Percentiles rank a stretch among this genome's conserved stretches.
These are phyloP conservation scores for Fusarium succisae DNA, from an alignment of 2,329 filamentous ascomycete species.

Conservation along the genomic window DNA sequence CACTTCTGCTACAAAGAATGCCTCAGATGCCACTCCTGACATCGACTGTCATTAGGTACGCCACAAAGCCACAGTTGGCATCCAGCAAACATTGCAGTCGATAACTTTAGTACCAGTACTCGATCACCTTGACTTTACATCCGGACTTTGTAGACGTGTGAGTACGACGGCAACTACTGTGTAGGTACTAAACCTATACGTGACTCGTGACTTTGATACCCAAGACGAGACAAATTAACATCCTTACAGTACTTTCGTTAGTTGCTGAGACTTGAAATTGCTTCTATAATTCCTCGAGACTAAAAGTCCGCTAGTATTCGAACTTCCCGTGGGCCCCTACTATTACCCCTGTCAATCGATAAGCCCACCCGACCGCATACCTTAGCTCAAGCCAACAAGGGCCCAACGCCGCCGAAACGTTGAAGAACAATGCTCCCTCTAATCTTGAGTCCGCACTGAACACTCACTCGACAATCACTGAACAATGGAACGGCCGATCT, in stretches of 20 bases:
- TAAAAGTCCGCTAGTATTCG: constrained; percentile 7
- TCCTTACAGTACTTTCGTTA: neutral
- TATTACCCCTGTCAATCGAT: constrained; percentile 37
- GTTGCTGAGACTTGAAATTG: neutral
- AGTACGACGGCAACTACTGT: neutral
- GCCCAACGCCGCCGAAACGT: constrained; percentile 24
- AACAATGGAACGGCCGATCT: constrained; percentile 29
- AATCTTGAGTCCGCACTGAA: constrained; percentile 28
- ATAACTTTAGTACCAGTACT: neutral
- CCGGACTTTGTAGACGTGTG: neutral
- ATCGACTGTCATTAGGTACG: neutral
- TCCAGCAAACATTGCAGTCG: neutral
- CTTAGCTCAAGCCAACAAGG: constrained; percentile 17
- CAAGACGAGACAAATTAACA: neutral
- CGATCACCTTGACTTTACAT: neutral
- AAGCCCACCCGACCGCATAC: constrained; percentile 24
- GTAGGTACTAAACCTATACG: neutral
- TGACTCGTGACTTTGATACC: neutral
- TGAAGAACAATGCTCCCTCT: constrained; percentile 31
- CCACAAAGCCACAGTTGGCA: constrained; percentile 22
- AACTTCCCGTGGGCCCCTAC: constrained; percentile 9
- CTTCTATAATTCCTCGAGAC: neutral
- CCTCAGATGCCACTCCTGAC: constrained; percentile 1
- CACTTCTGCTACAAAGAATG: constrained; percentile 17
- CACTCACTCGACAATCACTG: constrained; percentile 7